phyloP scores from a whole-genome alignment of 2,329 filamentous ascomycete genomes.

The Ceratocystis albifundus region DNA sequence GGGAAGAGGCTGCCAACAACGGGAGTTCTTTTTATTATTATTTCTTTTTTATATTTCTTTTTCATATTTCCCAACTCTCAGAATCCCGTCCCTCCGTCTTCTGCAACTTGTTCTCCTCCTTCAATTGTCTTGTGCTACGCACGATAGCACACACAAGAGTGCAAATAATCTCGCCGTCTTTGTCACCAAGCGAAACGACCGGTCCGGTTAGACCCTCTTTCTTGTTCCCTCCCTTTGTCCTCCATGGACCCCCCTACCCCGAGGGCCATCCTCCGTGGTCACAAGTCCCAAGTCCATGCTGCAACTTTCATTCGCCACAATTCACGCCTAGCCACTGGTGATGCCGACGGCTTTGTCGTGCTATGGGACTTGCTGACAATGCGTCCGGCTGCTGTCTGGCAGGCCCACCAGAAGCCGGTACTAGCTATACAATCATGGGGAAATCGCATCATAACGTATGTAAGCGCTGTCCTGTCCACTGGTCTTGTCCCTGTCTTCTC shows the following conservation, averaged over 20 bases:
- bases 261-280: constrained; percentile 66
- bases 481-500: neutral
- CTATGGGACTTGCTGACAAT: constrained; percentile 77
- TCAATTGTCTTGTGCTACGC: neutral
- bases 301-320: constrained; percentile 63
- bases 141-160: too few relatives aligned
- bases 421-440: constrained; percentile 64
- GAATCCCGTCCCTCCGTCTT: too few relatives aligned
- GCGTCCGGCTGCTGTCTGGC: constrained; percentile 74
- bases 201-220: neutral
- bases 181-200: too few relatives aligned
- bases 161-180: too few relatives aligned
- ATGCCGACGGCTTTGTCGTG: constrained; percentile 80
- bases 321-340: constrained; percentile 67
- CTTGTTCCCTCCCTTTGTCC: neutral
- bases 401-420: constrained; percentile 66
- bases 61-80: too few relatives aligned
- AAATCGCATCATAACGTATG: constrained; percentile 72
- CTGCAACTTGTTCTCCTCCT: too few relatives aligned
- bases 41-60: too few relatives aligned
- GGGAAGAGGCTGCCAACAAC: neutral
- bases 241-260: constrained; percentile 28
- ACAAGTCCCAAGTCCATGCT: constrained; percentile 67
- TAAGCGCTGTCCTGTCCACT: constrained; percentile 25
- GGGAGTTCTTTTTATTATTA: neutral